These are phyloP conservation scores for Trichoderma cornu-damae DNA, from an alignment of 2,329 filamentous ascomycete species.

Conservation along the genomic window DNA sequence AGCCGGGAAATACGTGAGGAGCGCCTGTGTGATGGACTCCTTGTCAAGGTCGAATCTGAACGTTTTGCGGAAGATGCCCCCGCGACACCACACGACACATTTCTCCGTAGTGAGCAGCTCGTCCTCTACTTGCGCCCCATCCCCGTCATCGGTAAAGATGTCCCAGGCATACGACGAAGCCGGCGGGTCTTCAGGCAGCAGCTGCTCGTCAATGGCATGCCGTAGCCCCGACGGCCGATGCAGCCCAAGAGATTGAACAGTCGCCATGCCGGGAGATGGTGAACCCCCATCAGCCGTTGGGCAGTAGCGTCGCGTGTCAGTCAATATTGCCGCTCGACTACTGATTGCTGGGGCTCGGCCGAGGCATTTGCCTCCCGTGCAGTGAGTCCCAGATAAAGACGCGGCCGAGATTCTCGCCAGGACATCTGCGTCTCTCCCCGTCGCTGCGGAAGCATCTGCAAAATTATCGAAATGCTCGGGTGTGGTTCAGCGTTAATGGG, in stretches of 20 bases:
- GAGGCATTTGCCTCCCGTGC: neutral
- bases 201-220: constrained; percentile 75
- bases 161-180: constrained; percentile 71
- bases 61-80: constrained; percentile 74
- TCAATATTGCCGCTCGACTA: neutral
- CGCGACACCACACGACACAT: constrained; percentile 84
- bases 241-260: constrained; percentile 82
- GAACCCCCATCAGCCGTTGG: constrained; percentile 32
- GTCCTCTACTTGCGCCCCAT: constrained; percentile 55
- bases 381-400: neutral
- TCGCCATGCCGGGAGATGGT: constrained; percentile 61
- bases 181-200: constrained; percentile 64
- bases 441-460: neutral
- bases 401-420: neutral
- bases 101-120: constrained; percentile 72
- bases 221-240: constrained; percentile 81
- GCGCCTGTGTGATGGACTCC: constrained; percentile 77
- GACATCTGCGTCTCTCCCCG: neutral
- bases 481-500: constrained; percentile 1
- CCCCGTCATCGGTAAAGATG: constrained; percentile 43
- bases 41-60: constrained; percentile 85
- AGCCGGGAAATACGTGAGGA: constrained; percentile 75
- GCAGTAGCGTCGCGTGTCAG: neutral
- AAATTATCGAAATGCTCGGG: constrained; percentile 5
- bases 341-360: neutral